These are phyloP conservation scores for Astragalus glycyphyllos DNA, from an alignment of 306 rosid genomes.

Conservation along the genomic window DNA sequence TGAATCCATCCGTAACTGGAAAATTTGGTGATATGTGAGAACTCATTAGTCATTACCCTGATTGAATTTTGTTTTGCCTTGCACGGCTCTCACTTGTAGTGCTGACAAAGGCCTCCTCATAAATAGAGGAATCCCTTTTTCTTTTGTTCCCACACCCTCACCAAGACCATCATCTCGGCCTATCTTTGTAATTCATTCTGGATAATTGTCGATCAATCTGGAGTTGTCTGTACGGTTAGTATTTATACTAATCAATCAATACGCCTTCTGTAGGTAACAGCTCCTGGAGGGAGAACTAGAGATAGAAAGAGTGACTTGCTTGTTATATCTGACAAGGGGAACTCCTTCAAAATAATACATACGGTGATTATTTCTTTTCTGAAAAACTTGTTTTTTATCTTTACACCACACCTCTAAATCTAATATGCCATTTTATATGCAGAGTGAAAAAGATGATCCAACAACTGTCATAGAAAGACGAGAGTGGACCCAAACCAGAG, in stretches of 20 bases:
- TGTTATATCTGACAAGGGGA: constrained; percentile 77
- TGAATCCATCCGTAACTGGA: not conserved
- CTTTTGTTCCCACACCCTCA: too few relatives aligned
- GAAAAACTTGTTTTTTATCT: constrained; percentile 32
- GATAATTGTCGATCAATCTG: not conserved
- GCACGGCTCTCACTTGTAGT: constrained; percentile 1
- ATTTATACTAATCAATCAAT: constrained; percentile 23
- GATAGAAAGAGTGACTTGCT: constrained; percentile 89
- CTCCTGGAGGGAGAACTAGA: constrained; percentile 86
- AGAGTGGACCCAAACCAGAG: constrained; percentile 76
- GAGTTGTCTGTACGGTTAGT: not conserved
- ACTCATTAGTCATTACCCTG: not conserved
- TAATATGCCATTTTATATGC: constrained; percentile 42
- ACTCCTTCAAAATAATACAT: constrained; percentile 79
- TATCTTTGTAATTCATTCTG: not conserved
- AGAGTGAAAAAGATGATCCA: constrained; percentile 90
- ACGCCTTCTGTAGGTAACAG: constrained; percentile 66
- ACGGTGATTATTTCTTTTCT: constrained; percentile 54
- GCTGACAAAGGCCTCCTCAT: not conserved
- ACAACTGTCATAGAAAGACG: constrained; percentile 86
- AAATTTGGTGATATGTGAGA: constrained; percentile 1
- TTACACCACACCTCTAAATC: constrained; percentile 36
- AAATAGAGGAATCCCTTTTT: not conserved
- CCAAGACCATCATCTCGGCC: not conserved
- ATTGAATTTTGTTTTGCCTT: constrained; percentile 30